Conservation (phyloP, 352 stramenopile species). For the Phytopythium ostracodes region DNA sequence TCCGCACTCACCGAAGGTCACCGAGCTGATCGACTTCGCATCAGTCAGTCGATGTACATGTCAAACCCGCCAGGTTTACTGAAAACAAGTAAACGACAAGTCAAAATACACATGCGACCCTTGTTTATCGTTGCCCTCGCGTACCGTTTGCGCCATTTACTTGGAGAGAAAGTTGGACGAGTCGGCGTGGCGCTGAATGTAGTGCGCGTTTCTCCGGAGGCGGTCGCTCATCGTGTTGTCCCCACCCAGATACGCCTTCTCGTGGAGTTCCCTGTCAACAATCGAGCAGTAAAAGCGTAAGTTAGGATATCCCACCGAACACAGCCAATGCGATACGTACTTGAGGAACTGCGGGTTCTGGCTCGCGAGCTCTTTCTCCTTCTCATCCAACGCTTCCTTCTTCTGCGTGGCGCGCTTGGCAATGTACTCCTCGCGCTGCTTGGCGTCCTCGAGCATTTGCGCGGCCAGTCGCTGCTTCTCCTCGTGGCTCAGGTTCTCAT, state of each 20-base stretch:
- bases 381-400: constrained; percentile 48
- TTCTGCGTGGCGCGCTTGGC: constrained; percentile 45
- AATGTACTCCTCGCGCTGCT: constrained; percentile 62
- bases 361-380: constrained; percentile 35
- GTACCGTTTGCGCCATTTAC: constrained; percentile 19
- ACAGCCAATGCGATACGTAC: constrained; percentile 17
- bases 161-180: constrained; percentile 78
- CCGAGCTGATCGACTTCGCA: not conserved
- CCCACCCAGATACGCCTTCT: constrained; percentile 59
- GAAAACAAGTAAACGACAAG: constrained; percentile 10
- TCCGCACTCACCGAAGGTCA: not conserved
- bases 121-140: not conserved
- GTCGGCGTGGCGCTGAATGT: constrained; percentile 81
- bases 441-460: constrained; percentile 76
- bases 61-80: not conserved
- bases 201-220: constrained; percentile 76
- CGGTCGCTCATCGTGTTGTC: constrained; percentile 71
- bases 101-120: constrained; percentile 2
- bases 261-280: constrained; percentile 53
- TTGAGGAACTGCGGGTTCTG: constrained; percentile 77
- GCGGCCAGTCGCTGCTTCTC: constrained; percentile 54
- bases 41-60: constrained; percentile 3
- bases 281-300: not conserved
- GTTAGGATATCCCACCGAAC: not conserved
- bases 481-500: constrained; percentile 31